These are phyloP conservation scores for Tylopilus orsonianus DNA, from an alignment of 1,284 basidiomycete genomes.

Conservation along the genomic window DNA sequence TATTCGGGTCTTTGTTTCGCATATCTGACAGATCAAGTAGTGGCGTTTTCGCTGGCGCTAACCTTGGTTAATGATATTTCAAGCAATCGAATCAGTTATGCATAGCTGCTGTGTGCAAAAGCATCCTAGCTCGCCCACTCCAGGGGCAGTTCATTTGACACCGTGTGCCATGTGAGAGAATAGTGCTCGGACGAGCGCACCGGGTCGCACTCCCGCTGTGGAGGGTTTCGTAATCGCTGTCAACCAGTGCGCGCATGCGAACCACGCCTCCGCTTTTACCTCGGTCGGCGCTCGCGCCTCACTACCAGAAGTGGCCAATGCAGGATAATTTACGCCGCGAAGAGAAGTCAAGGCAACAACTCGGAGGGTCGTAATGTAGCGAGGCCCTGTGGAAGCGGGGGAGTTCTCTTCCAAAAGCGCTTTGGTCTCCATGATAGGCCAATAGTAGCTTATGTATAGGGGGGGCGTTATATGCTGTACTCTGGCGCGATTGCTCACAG, in stretches of 20 bases:
- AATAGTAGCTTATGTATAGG: constrained; percentile 1
- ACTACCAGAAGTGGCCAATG: constrained; percentile 1
- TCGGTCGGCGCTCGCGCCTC: constrained; percentile 7
- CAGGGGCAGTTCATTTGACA: neutral
- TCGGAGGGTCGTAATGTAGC: constrained; percentile 1
- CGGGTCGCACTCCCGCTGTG: neutral
- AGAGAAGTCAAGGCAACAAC: constrained; percentile 19
- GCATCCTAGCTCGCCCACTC: constrained; percentile 5
- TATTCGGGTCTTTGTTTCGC: neutral
- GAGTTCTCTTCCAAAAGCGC: constrained; percentile 4
- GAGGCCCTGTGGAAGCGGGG: constrained; percentile 1
- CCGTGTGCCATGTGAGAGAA: constrained; percentile 14
- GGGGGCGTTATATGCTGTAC: constrained; percentile 1
- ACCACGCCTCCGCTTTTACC: constrained; percentile 2
- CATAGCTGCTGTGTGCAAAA: neutral
- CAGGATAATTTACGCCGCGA: constrained; percentile 15
- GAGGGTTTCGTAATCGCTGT: constrained; percentile 13
- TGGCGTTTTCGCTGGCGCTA: neutral
- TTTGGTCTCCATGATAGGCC: constrained; percentile 2
- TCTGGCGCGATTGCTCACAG: neutral
- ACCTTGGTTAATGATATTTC: no score
- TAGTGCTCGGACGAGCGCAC: neutral
- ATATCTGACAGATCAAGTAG: neutral
- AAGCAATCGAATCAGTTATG: no score
- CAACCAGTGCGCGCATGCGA: neutral